Base-by-base conservation (phyloP, 257 asterid species). In the Nicotiana otophora region DNA sequence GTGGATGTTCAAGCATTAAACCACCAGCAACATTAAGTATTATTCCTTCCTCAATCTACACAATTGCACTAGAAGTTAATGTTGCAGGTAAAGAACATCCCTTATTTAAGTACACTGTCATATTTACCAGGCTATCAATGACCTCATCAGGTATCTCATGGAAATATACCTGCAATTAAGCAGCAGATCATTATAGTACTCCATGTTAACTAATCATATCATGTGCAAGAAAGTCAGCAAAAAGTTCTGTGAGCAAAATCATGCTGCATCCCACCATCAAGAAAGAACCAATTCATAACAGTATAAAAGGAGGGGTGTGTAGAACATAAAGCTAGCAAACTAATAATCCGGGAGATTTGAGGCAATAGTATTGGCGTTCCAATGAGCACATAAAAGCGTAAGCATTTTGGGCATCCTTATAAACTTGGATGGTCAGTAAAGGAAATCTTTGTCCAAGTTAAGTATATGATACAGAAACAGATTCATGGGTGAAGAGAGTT, bases 1-100 rank as follows among this genome's bases (percentile, higher is more conserved):
- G 86, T 57, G 97, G 97, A 87, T 95, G 98, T 86, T 95, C 98
- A 72, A 95, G 98, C 98, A 90, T 95, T 90, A 95, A 88, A 46
- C 97, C 98, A 17, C 98, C 98, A 81, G 98, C 97, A 36, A 93
- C 98, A 61, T 92, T 89, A 60, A 91, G 91, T 84, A 87, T 82
- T 31, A 90, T 83, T 54, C 92, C 98, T 84, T 93, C 98, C 80
- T 93, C 97, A 36, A 95, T 90, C 98, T 95, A 87, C 64, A 84
- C 48, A 84, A 62, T 63, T 63, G 46, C 55, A 68, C 19, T n/a
- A 80, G 19, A 26, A 51, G 68, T 64, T 77, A 84, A 76, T 80
- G 72, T 86, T 83, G 68, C 34, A 30, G 54, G 51, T 78, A 84
- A 51, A 84, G 83, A 84, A 54, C 65, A n/a, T 68, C 68, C 64